These are phyloP conservation scores for rapeseed (Brassica napus) DNA, from an alignment of 345 rosid genomes.

Conservation along the genomic window DNA sequence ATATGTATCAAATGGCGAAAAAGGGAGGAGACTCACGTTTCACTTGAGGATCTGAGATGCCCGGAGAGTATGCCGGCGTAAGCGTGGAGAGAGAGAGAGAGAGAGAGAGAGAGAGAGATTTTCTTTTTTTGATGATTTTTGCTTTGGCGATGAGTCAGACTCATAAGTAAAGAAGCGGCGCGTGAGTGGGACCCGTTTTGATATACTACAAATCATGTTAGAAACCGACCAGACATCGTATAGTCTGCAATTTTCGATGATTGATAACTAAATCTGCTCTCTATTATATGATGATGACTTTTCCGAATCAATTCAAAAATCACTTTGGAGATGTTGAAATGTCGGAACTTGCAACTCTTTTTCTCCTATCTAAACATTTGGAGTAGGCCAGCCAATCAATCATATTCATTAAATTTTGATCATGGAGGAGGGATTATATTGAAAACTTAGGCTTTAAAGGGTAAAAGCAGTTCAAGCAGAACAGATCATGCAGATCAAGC, in stretches of 20 bases:
- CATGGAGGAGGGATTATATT: too few relatives aligned
- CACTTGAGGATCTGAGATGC: background rate
- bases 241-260: background rate
- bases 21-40: background rate
- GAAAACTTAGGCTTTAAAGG: too few relatives aligned
- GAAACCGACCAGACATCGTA: background rate
- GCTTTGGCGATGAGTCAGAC: background rate
- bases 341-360: background rate
- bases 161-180: background rate
- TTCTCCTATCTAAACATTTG: background rate
- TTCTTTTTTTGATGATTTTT: too few relatives aligned
- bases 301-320: background rate
- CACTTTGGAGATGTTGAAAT: background rate
- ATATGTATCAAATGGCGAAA: too few relatives aligned
- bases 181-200: background rate
- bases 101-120: background rate
- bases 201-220: background rate
- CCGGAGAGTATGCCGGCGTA: background rate
- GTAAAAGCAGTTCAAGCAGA: too few relatives aligned
- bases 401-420: too few relatives aligned
- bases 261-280: background rate
- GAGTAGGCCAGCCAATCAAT: background rate
- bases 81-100: background rate
- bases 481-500: too few relatives aligned
- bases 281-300: too few relatives aligned